Evolutionary conservation across 1,139 yeast species (phyloP).

Genomic region (Komagataea norvegica): DNA sequence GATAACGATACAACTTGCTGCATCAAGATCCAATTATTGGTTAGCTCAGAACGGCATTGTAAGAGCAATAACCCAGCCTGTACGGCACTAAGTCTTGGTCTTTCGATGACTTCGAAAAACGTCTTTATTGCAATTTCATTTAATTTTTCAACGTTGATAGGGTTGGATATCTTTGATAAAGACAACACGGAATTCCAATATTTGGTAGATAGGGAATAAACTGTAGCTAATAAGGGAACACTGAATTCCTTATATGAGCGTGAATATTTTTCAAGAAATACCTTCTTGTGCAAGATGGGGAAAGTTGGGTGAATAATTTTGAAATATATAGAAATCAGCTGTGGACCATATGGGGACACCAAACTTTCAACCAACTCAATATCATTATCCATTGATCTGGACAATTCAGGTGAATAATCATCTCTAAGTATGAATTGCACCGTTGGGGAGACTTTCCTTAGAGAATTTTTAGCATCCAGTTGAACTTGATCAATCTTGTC

Average conservation of each 20-base stretch:
- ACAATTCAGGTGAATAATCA: constrained; percentile 63
- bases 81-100: constrained; percentile 76
- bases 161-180: constrained; percentile 57
- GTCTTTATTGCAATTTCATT: constrained; percentile 54
- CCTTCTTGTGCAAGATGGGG: constrained; percentile 73
- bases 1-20: constrained; percentile 83
- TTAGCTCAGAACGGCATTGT: constrained; percentile 54
- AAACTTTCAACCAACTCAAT: constrained; percentile 68
- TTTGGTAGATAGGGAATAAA: constrained; percentile 67
- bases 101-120: constrained; percentile 54
- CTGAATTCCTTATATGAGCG: constrained; percentile 74
- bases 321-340: constrained; percentile 64
- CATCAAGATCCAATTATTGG: constrained; percentile 73
- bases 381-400: constrained; percentile 58
- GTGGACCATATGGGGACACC: constrained; percentile 75
- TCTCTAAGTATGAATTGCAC: constrained; percentile 67
- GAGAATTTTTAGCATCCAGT: constrained; percentile 49
- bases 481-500: constrained; percentile 63
- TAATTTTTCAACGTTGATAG: constrained; percentile 54
- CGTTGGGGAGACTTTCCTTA: constrained; percentile 61
- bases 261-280: constrained; percentile 69
- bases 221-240: constrained; percentile 73
- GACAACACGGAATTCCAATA: constrained; percentile 85
- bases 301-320: constrained; percentile 74
- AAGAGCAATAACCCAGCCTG: constrained; percentile 70